Evolutionary conservation across 306 rosid species (phyloP).

Genomic region (Oemleria cerasiformis): DNA sequence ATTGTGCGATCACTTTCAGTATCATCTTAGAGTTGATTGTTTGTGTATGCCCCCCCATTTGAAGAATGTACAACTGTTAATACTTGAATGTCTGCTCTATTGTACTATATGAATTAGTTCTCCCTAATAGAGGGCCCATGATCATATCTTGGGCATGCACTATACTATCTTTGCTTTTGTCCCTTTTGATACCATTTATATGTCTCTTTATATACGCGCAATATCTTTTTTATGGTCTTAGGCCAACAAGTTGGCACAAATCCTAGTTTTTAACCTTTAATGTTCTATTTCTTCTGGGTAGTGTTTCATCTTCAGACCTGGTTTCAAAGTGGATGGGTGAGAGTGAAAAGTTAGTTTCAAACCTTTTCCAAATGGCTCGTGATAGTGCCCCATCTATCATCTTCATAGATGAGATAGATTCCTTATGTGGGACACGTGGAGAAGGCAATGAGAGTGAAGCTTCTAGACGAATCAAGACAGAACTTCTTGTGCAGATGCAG

Average conservation of each 20-base stretch:
- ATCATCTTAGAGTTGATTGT: neutral
- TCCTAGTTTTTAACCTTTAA: conserved; percentile 5
- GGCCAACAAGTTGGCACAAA: neutral
- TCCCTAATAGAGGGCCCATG: neutral
- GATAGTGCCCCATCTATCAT: conserved; percentile 98
- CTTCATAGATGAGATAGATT: conserved; percentile 96
- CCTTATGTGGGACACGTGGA: conserved; percentile 93
- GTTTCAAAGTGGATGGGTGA: conserved; percentile 99
- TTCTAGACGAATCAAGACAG: conserved; percentile 96
- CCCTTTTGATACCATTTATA: neutral
- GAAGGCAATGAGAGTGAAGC: conserved; percentile 99
- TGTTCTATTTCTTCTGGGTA: conserved; percentile 25
- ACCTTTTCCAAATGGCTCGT: conserved; percentile 98
- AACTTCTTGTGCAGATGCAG: conserved; percentile 99
- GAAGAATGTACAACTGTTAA: neutral
- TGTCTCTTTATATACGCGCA: neutral
- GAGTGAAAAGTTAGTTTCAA: conserved; percentile 97
- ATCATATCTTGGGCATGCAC: neutral
- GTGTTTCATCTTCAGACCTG: conserved; percentile 94
- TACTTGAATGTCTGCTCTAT: neutral
- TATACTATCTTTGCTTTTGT: neutral
- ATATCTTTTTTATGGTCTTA: neutral
- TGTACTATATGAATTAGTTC: neutral
- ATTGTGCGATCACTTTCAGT: neutral
- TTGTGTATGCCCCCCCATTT: neutral